These are phyloP conservation scores for Chalaropsis ovoidea DNA, from an alignment of 2,329 filamentous ascomycete species.

Conservation along the genomic window DNA sequence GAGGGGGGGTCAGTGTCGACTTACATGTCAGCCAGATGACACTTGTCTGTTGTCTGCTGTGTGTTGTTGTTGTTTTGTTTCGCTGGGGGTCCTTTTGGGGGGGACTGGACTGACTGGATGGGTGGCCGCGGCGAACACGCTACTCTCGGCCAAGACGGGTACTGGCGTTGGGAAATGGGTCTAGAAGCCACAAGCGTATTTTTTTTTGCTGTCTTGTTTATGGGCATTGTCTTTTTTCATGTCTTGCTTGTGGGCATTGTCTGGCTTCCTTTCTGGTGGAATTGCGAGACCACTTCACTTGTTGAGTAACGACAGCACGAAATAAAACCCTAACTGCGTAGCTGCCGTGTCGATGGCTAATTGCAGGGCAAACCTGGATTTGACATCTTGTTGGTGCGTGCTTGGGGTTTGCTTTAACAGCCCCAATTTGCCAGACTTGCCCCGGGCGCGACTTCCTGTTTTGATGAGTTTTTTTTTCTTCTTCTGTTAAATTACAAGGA, in stretches of 20 bases:
- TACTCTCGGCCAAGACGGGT: neutral
- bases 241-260: neutral
- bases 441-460: neutral
- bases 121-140: neutral
- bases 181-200: neutral
- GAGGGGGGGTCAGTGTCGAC: neutral
- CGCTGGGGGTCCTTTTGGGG: neutral
- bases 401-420: neutral
- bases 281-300: neutral
- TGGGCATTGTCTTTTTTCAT: constrained; percentile 2
- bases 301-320: too few relatives aligned
- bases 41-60: too few relatives aligned
- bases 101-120: too few relatives aligned
- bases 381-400: too few relatives aligned
- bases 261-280: neutral
- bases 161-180: neutral
- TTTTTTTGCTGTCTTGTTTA: neutral
- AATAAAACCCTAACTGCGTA: too few relatives aligned
- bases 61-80: too few relatives aligned
- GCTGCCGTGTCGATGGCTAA: too few relatives aligned
- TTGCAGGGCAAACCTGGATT: too few relatives aligned
- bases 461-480: too few relatives aligned
- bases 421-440: constrained; percentile 1
- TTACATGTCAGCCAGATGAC: too few relatives aligned
- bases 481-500: neutral